Base-by-base conservation (phyloP, 192 early-diverging fungal genomes). In the Martensiomyces pterosporus region DNA sequence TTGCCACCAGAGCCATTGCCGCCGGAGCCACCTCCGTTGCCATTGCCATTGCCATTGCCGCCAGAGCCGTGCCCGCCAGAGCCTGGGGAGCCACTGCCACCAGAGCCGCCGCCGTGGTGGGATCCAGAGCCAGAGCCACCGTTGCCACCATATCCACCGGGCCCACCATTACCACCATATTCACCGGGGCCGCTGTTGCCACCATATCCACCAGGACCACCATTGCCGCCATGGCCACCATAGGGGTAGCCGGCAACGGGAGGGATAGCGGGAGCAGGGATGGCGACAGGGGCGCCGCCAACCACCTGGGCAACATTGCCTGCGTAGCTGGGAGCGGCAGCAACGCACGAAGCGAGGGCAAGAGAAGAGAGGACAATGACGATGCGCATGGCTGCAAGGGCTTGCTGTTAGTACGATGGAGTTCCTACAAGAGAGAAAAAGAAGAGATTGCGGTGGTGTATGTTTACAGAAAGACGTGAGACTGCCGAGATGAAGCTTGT, bases 321-420 rank as follows among this genome's bases (percentile, higher is more conserved):
- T 13, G 29, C 40, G 32, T 72, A 72, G 62, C 55, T 46, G 17
- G 61, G 68, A 12, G 61, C 55, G 14, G 68, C 68, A 24, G 53
- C 53, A 37, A 46, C 68, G 49, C 42, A 51, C 22, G 52, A 49
- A 27, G 49, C 68, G 25, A 56, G 45, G 18, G 52, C 53, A 42
- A 64, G 37, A 34, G 60, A 15, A 21, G 62, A 50, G 32, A 57
- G 38, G 24, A 55, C 33, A 24, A 57, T 38, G 50, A 48, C 45
- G 43, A 65, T 61, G 25, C 62, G 69, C 69, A 73, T 73, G n/a
- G 42, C 55, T 37, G 25, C 14, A 43, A 16, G 13, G n/a, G n/a
- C n/a, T n/a, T n/a, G n/a, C n/a, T n/a, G n/a, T n/a, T 15, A 16
- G 17, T 17, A 32, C 2, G 15, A 7, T 19, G 7, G 4, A 10